phyloP scores from a whole-genome alignment of 208 protist species.

The Leishmania major region DNA sequence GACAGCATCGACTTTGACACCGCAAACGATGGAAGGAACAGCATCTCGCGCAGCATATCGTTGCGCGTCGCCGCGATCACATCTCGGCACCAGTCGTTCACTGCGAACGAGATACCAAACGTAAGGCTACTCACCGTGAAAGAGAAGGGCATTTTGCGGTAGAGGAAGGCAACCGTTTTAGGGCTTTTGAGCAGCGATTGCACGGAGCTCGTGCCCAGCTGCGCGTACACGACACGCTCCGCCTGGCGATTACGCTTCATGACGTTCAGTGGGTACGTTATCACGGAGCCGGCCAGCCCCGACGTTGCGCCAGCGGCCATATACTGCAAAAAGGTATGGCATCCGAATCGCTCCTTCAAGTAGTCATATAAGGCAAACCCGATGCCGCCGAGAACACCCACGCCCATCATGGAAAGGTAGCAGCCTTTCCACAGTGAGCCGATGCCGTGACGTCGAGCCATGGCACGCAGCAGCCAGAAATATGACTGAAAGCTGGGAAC shows the following conservation, averaged over 20 bases:
- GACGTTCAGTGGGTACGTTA: slow-evolving; percentile 90
- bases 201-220: slow-evolving; percentile 34
- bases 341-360: slow-evolving; percentile 70
- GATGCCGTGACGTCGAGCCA: slow-evolving; percentile 57
- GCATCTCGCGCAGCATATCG: slow-evolving; percentile 72
- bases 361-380: slow-evolving; percentile 92
- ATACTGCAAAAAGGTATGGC: slow-evolving; percentile 68
- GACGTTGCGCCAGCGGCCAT: slow-evolving; percentile 71
- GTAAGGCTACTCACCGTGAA: slow-evolving; percentile 73
- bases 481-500: slow-evolving; percentile 68
- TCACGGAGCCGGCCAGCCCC: slow-evolving; percentile 71
- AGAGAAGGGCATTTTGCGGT: slow-evolving; percentile 75
- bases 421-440: slow-evolving; percentile 79
- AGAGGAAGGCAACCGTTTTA: slow-evolving; percentile 56
- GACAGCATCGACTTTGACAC: neutral
- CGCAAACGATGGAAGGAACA: slow-evolving; percentile 28
- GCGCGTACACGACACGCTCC: slow-evolving; percentile 53
- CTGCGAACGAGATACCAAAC: slow-evolving; percentile 79
- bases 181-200: slow-evolving; percentile 52
- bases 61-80: slow-evolving; percentile 49
- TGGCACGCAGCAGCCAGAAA: slow-evolving; percentile 73
- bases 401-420: slow-evolving; percentile 87
- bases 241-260: slow-evolving; percentile 85
- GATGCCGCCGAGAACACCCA: slow-evolving; percentile 86
- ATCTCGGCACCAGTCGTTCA: slow-evolving; percentile 82